phyloP scores from a whole-genome alignment of 108 stramenopile species.

The Skeletonema potamos region DNA sequence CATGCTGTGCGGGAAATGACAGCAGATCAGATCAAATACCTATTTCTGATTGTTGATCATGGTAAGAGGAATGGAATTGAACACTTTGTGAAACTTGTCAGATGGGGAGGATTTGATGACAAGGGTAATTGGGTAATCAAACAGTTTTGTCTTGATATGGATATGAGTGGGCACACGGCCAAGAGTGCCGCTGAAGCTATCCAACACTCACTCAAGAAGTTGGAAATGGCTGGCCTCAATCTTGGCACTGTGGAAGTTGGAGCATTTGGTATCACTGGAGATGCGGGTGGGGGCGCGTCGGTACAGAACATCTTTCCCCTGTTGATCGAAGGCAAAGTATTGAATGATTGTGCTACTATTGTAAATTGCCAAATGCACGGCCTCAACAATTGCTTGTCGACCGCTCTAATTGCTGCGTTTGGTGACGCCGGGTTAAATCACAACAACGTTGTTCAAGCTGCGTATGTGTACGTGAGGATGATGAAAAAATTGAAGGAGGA shows the following conservation, averaged over 20 bases:
- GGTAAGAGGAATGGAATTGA: slow-evolving; percentile 17
- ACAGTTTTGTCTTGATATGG: slow-evolving; percentile 7
- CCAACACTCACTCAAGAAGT: neutral
- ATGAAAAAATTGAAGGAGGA: too few species aligned
- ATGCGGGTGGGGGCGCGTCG: slow-evolving; percentile 10
- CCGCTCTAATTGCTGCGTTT: too few species aligned
- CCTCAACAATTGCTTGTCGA: too few species aligned
- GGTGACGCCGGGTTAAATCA: too few species aligned
- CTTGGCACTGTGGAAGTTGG: neutral
- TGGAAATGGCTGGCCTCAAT: neutral
- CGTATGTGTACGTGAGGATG: too few species aligned
- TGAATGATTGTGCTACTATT: too few species aligned
- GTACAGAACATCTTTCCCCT: slow-evolving; percentile 1
- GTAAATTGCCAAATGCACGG: too few species aligned
- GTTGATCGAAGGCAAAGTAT: neutral
- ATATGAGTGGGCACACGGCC: slow-evolving; percentile 11
- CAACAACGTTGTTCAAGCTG: too few species aligned
- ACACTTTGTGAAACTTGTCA: slow-evolving; percentile 18
- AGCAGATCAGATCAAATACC: neutral
- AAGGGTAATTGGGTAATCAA: neutral
- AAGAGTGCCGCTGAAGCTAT: slow-evolving; percentile 10
- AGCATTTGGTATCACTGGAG: neutral
- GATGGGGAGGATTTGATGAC: neutral
- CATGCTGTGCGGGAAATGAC: neutral
- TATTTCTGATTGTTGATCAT: slow-evolving; percentile 11